phyloP scores from a whole-genome alignment of 1,139 yeast genomes.

The Trichomonascaceae sp. region DNA sequence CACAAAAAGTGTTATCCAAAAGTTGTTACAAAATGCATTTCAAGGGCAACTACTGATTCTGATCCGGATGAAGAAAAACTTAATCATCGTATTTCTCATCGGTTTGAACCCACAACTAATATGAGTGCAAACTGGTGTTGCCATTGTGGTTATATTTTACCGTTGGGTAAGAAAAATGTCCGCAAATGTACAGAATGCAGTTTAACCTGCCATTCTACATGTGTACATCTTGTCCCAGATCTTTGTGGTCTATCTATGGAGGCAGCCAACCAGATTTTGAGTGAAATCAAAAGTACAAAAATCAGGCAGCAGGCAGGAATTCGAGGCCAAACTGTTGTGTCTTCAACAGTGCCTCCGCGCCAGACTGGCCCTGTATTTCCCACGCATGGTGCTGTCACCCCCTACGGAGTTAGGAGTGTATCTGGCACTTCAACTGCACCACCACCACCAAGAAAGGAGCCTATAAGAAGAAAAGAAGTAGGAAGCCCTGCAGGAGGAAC shows the following conservation, averaged over 20 bases:
- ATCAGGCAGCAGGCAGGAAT: conserved; percentile 34
- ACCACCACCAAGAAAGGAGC: conserved; percentile 26
- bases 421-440: conserved; percentile 13
- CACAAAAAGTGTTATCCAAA: conserved; percentile 92
- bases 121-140: conserved; percentile 99
- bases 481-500: conserved; percentile 19
- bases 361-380: conserved; percentile 8
- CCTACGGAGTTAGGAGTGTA: conserved; percentile 9
- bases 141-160: conserved; percentile 93
- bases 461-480: conserved; percentile 30
- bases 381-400: conserved; percentile 3
- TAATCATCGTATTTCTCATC: conserved; percentile 94
- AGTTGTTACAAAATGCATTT: conserved; percentile 92
- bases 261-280: conserved; percentile 83
- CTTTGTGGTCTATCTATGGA: conserved; percentile 99
- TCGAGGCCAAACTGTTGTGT: conserved; percentile 4
- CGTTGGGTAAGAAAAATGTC: conserved; percentile 93
- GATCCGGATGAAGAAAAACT: conserved; percentile 86
- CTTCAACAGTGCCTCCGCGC: conserved; percentile 6
- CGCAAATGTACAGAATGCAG: conserved; percentile 95
- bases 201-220: conserved; percentile 85
- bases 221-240: conserved; percentile 94
- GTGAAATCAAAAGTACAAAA: conserved; percentile 78
- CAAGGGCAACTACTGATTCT: conserved; percentile 77
- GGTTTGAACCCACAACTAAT: conserved; percentile 84